Percentiles rank a stretch among this genome's conserved stretches.
phyloP scores from a whole-genome alignment of 371 early-diverging fungal genomes.

The Parasitella parasitica region DNA sequence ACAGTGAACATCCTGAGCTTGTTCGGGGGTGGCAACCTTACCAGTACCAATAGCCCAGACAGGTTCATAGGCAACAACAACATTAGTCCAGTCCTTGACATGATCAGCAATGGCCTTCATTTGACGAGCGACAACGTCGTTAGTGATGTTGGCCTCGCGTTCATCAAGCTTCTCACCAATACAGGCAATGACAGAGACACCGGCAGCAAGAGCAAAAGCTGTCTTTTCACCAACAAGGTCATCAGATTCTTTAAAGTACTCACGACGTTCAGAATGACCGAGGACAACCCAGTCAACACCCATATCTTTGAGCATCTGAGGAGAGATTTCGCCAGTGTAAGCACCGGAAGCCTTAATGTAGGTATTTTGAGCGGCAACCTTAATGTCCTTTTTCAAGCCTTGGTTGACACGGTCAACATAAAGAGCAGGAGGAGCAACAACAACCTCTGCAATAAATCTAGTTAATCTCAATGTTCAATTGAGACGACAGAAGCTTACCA shows the following conservation, averaged over 20 bases:
- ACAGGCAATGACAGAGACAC: constrained; percentile 96
- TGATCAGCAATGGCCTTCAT: constrained; percentile 77
- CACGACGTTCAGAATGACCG: constrained; percentile 99
- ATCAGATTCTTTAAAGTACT: constrained; percentile 89
- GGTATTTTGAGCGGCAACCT: constrained; percentile 97
- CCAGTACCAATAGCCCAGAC: constrained; percentile 99
- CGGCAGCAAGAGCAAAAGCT: constrained; percentile 83
- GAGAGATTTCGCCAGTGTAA: constrained; percentile 98
- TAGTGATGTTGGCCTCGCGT: constrained; percentile 87
- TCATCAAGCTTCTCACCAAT: constrained; percentile 96
- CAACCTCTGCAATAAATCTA: constrained; percentile 74
- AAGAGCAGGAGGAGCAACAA: constrained; percentile 95
- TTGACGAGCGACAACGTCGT: constrained; percentile 89
- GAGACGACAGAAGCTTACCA: constrained; percentile 26
- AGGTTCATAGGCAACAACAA: constrained; percentile 99
- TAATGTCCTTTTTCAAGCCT: constrained; percentile 77
- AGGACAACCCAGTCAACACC: constrained; percentile 95
- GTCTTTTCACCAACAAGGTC: constrained; percentile 89
- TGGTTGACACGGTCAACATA: constrained; percentile 85
- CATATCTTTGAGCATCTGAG: constrained; percentile 95
- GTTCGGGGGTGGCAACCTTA: constrained; percentile 94
- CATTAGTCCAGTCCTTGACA: constrained; percentile 82
- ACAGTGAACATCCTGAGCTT: constrained; percentile 96
- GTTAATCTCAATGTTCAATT: background rate
- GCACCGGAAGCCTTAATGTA: constrained; percentile 89